Percentiles rank a stretch among this genome's conserved stretches.
Conservation (phyloP, 139 green algal species). For the Chlamydomonas eustigma region DNA sequence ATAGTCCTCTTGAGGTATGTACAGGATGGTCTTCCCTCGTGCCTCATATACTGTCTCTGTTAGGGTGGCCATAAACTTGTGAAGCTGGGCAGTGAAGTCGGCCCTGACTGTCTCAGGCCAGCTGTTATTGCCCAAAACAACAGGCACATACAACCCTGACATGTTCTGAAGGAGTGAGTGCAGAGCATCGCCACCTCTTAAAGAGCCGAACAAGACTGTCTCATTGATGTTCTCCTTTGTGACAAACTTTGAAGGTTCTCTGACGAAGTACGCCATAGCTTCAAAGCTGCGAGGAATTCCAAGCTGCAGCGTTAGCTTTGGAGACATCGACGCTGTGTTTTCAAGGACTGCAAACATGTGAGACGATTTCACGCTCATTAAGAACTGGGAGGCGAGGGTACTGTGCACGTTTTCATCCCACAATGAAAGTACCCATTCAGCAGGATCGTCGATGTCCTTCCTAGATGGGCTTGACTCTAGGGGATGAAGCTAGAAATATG, state of each 20-base stretch:
- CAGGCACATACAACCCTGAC: slow-evolving; percentile 65
- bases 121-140: slow-evolving; percentile 51
- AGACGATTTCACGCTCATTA: slow-evolving; percentile 37
- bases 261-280: slow-evolving; percentile 59
- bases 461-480: slow-evolving; percentile 7
- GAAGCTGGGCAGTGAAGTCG: slow-evolving; percentile 67
- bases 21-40: slow-evolving; percentile 76
- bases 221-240: slow-evolving; percentile 50
- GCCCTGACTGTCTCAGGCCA: slow-evolving; percentile 72
- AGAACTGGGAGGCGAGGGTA: slow-evolving; percentile 26
- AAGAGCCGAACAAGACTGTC: slow-evolving; percentile 47
- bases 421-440: slow-evolving; percentile 28
- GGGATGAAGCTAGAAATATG: slow-evolving; percentile 17
- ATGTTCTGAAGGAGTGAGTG: slow-evolving; percentile 61
- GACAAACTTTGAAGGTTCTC: slow-evolving; percentile 55
- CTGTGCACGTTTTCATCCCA: slow-evolving; percentile 39
- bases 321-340: background rate
- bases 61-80: slow-evolving; percentile 79
- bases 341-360: slow-evolving; percentile 47
- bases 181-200: slow-evolving; percentile 38
- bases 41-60: slow-evolving; percentile 68
- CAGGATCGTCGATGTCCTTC: slow-evolving; percentile 18
- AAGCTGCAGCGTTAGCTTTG: slow-evolving; percentile 25
- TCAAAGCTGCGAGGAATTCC: slow-evolving; percentile 33
- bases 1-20: slow-evolving; percentile 66